A percentile compares a stretch with the other conserved stretches of the same genome.
phyloP scores from a whole-genome alignment of 305 asterid species.

The Solanum chacoense region DNA sequence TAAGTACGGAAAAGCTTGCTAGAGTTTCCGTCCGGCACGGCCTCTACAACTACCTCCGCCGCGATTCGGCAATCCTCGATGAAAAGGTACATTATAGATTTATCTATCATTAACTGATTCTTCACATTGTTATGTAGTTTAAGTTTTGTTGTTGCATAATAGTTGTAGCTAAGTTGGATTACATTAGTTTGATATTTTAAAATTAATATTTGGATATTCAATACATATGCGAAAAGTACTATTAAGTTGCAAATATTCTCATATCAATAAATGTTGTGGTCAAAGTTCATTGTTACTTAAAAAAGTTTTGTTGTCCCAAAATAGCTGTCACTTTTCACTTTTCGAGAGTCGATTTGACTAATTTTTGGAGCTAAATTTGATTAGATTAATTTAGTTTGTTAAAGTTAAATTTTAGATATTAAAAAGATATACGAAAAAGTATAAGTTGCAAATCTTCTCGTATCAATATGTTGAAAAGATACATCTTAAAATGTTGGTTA shows the following conservation, averaged over 20 bases:
- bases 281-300: neutral
- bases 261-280: neutral
- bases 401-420: neutral
- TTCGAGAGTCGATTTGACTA: neutral
- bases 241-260: neutral
- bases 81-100: constrained; percentile 7
- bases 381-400: neutral
- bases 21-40: constrained; percentile 56
- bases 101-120: neutral
- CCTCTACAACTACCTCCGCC: constrained; percentile 41
- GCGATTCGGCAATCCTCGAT: constrained; percentile 15
- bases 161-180: neutral
- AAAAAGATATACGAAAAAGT: neutral
- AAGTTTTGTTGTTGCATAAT: neutral
- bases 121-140: neutral
- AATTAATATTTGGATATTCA: neutral
- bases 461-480: neutral
- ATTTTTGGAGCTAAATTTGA: neutral
- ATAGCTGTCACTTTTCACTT: neutral
- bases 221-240: neutral
- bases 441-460: neutral
- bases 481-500: neutral
- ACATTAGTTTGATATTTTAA: neutral
- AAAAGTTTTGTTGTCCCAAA: neutral
- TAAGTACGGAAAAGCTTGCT: constrained; percentile 69